Conservation (phyloP, 345 rosid genomes). For the Cardamine resedifolia region DNA sequence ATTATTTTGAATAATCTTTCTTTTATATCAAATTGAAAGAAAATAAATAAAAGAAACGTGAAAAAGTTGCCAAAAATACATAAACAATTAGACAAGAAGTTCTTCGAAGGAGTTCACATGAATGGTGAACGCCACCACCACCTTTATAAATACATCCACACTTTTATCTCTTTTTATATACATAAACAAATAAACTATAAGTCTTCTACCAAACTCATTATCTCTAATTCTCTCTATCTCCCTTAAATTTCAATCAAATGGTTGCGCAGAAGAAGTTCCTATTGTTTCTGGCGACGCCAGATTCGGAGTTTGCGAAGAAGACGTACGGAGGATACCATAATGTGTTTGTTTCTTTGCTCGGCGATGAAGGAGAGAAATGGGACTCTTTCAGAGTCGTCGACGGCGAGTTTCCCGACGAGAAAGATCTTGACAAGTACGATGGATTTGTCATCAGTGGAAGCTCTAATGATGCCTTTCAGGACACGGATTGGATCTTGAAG, state of each 20-base stretch:
- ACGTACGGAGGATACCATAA: constrained; percentile 79
- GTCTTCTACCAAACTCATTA: neutral
- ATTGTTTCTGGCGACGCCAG: constrained; percentile 63
- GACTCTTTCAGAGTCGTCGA: constrained; percentile 66
- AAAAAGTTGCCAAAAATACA: neutral
- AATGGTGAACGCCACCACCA: neutral
- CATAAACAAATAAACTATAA: too few relatives aligned
- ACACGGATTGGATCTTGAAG: constrained; percentile 69
- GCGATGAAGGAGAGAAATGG: constrained; percentile 80
- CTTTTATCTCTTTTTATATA: neutral
- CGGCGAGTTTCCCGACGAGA: constrained; percentile 69
- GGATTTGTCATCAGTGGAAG: constrained; percentile 86
- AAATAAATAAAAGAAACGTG: too few relatives aligned
- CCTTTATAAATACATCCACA: constrained; percentile 10
- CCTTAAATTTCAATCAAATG: constrained; percentile 6
- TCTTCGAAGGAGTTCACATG: neutral
- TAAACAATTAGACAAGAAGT: neutral
- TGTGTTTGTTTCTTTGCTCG: constrained; percentile 63
- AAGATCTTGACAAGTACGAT: constrained; percentile 58
- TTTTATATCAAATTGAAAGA: neutral
- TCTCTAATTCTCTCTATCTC: neutral
- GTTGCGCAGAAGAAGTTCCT: constrained; percentile 45
- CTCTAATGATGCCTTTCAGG: constrained; percentile 69
- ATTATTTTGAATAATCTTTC: neutral
- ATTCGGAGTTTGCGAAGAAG: constrained; percentile 65